phyloP scores from a whole-genome alignment of 176 grass and related monocot species.

The Musa beccarii region DNA sequence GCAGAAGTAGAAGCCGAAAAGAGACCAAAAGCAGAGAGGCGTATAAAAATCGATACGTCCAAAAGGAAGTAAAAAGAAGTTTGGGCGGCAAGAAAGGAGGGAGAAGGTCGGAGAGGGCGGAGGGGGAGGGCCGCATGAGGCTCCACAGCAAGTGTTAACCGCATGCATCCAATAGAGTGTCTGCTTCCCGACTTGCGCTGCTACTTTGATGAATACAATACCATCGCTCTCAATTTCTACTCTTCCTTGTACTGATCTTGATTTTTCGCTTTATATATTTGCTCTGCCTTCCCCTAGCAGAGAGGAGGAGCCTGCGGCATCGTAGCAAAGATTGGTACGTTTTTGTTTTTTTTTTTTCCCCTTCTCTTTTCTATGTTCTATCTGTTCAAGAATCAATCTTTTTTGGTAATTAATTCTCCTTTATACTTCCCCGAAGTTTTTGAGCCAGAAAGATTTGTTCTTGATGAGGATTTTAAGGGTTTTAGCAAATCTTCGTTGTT shows the following conservation, averaged over 20 bases:
- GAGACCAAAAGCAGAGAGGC: conserved; percentile 5
- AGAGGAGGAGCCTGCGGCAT: not conserved
- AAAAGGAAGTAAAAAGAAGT: not conserved
- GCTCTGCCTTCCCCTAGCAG: not conserved
- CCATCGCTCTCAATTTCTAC: not conserved
- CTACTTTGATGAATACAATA: not conserved
- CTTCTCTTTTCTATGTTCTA: not conserved
- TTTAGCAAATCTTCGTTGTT: too few relatives aligned
- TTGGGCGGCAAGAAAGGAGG: conserved; percentile 6
- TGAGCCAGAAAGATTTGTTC: not conserved
- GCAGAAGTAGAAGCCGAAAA: conserved; percentile 3
- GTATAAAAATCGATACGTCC: not conserved
- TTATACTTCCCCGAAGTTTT: not conserved
- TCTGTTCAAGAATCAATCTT: not conserved
- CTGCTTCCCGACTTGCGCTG: not conserved
- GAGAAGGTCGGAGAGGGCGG: not conserved
- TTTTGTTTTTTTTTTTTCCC: not conserved
- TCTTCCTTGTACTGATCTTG: not conserved
- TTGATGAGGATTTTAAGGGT: not conserved
- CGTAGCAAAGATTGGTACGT: not conserved
- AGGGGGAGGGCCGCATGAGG: not conserved
- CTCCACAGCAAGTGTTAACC: not conserved
- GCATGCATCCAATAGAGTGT: conserved; percentile 1
- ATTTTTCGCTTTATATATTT: too few relatives aligned
- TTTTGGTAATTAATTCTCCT: not conserved